Conservation (phyloP, 1,284 basidiomycete genomes). For the Fomitopsis pinicola region DNA sequence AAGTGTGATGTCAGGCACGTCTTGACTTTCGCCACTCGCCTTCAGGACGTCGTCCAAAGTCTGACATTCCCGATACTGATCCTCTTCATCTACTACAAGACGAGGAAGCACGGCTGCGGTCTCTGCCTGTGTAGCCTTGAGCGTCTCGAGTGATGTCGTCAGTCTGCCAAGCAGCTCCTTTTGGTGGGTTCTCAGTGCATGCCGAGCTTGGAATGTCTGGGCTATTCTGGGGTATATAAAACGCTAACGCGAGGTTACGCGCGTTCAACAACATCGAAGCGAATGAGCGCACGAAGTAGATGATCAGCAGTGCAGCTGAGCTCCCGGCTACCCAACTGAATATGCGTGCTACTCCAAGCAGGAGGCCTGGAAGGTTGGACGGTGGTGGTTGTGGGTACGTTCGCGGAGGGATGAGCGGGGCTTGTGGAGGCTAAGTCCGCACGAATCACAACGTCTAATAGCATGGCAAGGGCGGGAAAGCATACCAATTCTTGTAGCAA, state of each 20-base stretch:
- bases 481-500: conserved; percentile 57
- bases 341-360: conserved; percentile 55
- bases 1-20: conserved; percentile 47
- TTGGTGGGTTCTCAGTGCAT: conserved; percentile 56
- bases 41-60: conserved; percentile 44
- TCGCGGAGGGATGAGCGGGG: conserved; percentile 60
- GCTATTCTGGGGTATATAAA: conserved; percentile 64
- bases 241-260: conserved; percentile 36
- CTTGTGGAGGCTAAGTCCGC: conserved; percentile 39
- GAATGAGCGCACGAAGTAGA: conserved; percentile 41
- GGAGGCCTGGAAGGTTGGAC: conserved; percentile 61
- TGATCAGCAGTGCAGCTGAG: conserved; percentile 48
- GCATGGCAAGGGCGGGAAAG: conserved; percentile 6
- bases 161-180: conserved; percentile 48
- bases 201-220: conserved; percentile 54
- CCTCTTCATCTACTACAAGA: conserved; percentile 44
- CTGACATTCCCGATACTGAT: conserved; percentile 39
- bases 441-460: conserved; percentile 7
- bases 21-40: conserved; percentile 27
- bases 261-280: background rate
- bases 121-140: conserved; percentile 51
- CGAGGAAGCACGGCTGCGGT: conserved; percentile 53
- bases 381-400: conserved; percentile 70
- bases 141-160: conserved; percentile 43
- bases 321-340: conserved; percentile 67